phyloP scores from a whole-genome alignment of 2,329 filamentous ascomycete genomes.

The Fusarium sp. region DNA sequence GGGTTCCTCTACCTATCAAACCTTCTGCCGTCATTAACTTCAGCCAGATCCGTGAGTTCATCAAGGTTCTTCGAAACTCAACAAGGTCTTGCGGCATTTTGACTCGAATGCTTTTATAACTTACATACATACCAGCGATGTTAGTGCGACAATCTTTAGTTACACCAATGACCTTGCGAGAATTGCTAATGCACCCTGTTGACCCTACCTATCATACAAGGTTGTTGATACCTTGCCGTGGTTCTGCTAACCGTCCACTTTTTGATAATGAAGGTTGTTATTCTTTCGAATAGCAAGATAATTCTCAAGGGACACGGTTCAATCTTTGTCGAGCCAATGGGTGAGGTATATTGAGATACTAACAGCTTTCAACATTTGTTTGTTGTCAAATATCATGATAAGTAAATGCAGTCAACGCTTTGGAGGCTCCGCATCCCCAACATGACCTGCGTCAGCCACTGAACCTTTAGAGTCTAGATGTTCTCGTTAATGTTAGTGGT shows the following conservation, averaged over 20 bases:
- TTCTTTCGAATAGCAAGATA: no score
- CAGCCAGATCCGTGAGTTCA: not conserved
- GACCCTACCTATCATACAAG: not conserved
- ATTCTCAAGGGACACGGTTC: no score
- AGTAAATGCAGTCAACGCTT: not conserved
- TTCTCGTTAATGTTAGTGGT: not conserved
- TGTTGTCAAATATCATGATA: not conserved
- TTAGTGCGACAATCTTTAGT: rapidly evolving
- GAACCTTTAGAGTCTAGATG: not conserved
- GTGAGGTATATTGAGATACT: not conserved
- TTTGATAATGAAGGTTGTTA: no score
- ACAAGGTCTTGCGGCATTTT: not conserved
- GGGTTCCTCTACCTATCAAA: no score
- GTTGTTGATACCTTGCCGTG: not conserved
- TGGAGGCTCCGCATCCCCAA: slow-evolving; percentile 24
- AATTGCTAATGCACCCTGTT: slow-evolving; percentile 1
- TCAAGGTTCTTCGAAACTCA: slow-evolving; percentile 26
- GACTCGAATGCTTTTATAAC: not conserved
- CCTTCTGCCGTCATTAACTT: no score
- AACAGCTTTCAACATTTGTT: not conserved
- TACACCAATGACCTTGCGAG: slow-evolving; percentile 6
- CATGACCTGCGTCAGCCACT: not conserved
- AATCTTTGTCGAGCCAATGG: not conserved
- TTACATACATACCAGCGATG: not conserved
- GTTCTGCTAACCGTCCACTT: not conserved